Percentiles rank a stretch among this genome's conserved stretches.
These are phyloP conservation scores for Aurifilum marmelostoma DNA, from an alignment of 2,329 filamentous ascomycete species.

Conservation along the genomic window DNA sequence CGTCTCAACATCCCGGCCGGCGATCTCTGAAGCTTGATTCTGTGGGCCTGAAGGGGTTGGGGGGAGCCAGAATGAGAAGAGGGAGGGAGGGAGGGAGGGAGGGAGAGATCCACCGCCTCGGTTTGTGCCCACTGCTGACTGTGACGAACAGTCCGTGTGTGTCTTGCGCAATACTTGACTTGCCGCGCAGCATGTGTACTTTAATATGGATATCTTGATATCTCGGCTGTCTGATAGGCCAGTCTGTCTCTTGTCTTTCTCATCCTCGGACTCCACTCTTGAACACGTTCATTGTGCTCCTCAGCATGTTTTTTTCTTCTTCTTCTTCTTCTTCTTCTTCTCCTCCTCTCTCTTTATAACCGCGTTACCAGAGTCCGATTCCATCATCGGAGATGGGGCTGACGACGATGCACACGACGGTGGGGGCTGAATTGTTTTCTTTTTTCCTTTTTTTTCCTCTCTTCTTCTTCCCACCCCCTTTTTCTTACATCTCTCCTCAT, in stretches of 20 bases:
- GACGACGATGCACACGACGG: constrained; percentile 1
- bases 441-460: no score
- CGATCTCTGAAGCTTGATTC: background rate
- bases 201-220: background rate
- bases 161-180: background rate
- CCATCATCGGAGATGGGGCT: background rate
- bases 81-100: background rate
- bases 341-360: background rate
- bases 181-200: background rate
- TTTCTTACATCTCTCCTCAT: no score
- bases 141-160: background rate
- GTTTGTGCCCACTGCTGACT: background rate
- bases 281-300: background rate
- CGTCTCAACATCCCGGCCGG: background rate
- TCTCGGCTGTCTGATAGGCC: background rate
- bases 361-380: background rate
- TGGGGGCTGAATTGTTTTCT: background rate
- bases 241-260: background rate
- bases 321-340: no score
- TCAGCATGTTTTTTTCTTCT: no score
- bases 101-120: background rate
- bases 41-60: background rate
- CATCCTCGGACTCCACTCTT: background rate
- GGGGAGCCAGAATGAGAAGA: background rate
- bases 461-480: no score